Conservation (phyloP, 768 basidiomycete genomes). For the Tylopilus subfusipes region DNA sequence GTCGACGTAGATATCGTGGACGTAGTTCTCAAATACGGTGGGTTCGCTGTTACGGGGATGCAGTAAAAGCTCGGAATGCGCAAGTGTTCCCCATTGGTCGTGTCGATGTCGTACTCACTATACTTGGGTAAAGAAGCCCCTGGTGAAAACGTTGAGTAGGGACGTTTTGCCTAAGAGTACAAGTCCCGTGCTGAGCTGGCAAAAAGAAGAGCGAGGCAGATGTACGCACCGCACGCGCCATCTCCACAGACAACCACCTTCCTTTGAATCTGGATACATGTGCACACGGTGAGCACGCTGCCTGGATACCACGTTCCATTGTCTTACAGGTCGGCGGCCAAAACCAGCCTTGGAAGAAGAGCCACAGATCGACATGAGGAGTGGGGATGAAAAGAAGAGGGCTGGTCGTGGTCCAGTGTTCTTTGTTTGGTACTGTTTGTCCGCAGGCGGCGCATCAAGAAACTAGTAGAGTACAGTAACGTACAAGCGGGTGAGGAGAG, state of each 20-base stretch:
- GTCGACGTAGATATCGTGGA: constrained; percentile 84
- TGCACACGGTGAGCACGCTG: constrained; percentile 13
- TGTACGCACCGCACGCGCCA: constrained; percentile 76
- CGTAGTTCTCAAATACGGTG: constrained; percentile 97
- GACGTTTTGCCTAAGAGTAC: constrained; percentile 69
- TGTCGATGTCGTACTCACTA: constrained; percentile 55
- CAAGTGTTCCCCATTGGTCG: background rate
- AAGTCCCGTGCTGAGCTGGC: constrained; percentile 8
- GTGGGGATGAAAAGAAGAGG: background rate
- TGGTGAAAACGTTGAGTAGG: constrained; percentile 81
- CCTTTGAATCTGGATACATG: constrained; percentile 41
- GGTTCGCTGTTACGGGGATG: constrained; percentile 64
- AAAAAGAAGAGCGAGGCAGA: constrained; percentile 1
- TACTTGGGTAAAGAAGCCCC: constrained; percentile 92
- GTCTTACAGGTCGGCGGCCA: constrained; percentile 38
- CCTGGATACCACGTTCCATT: constrained; percentile 3
- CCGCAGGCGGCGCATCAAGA: constrained; percentile 10
- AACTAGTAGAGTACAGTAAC: constrained; percentile 17
- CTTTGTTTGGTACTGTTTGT: constrained; percentile 26
- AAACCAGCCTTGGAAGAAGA: constrained; percentile 52
- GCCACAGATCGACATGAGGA: constrained; percentile 55
- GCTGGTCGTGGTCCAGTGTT: background rate
- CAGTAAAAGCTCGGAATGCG: background rate
- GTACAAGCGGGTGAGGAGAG: constrained; percentile 1
- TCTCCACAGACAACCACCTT: constrained; percentile 93